Base-by-base conservation (phyloP, 768 basidiomycete genomes). In the Boletus eberwhitei region DNA sequence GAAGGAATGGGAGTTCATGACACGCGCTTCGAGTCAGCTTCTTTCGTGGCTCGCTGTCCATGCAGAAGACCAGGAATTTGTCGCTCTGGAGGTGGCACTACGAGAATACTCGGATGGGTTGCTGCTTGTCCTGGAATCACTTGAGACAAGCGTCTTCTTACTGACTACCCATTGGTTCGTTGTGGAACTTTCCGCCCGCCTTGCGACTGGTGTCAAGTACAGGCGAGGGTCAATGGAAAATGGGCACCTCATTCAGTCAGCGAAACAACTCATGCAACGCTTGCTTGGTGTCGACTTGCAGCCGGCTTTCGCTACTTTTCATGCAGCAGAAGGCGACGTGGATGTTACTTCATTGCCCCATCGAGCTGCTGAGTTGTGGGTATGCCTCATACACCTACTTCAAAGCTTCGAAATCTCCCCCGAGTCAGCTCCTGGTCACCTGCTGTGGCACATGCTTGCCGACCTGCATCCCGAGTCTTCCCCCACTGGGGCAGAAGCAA, bases 291-390 rank as follows among this genome's bases (percentile, higher is more conserved):
- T 77, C 48, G 86, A 84, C 21, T 64, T 88, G 43, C 75, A 79
- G 35, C 49, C 59, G 0, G 50, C 59, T 31, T 59, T 72, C 43
- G 43, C 47, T 19, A 43, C 58, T 16, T 55, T 72, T 40, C 45
- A 46, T 40, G 54, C 56, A 38, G 51, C 64, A n/a, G 60, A 61
- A 43, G 48, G 40, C 32, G 56, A 64, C 17, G 53, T 59, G 5
- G 75, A 78, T 58, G 71, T 70, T 22, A 66, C 72, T 31, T 65
- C 70, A 36, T 57, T 79, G 41, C 57, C 74, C 13, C 73, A 78
- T 57, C 75, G 74, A 40, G 74, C 78, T 1, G 76, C 81, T 2
- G 87, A 92, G 61, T 59, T 87, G 17, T 96, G 93, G 94, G 75
- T 91, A 45, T 82, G 81, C 36, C 63, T 93, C 21, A 75, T 89